Percentiles rank a stretch among this genome's conserved stretches.
phyloP scores from a whole-genome alignment of 1,284 basidiomycete species.

The Heliocybe sulcata region DNA sequence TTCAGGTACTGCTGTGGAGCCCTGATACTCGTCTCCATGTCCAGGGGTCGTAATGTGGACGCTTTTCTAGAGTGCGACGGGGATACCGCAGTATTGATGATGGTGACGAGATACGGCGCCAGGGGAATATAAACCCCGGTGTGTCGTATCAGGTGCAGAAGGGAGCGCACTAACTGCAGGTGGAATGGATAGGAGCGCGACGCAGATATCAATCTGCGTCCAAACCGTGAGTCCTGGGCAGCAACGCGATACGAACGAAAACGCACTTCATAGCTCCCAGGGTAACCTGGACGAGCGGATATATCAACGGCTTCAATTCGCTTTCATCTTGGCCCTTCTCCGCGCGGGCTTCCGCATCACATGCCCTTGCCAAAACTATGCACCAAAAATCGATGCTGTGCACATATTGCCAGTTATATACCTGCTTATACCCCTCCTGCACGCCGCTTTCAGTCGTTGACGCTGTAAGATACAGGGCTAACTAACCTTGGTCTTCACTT shows the following conservation, averaged over 20 bases:
- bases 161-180: constrained; percentile 67
- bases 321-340: constrained; percentile 57
- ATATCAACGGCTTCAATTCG: constrained; percentile 84
- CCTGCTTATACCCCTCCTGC: constrained; percentile 83
- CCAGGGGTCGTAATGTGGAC: constrained; percentile 86
- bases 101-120: constrained; percentile 81
- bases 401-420: constrained; percentile 98
- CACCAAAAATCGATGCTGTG: constrained; percentile 98
- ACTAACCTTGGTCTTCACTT: constrained; percentile 74
- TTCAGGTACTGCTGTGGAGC: constrained; percentile 86
- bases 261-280: constrained; percentile 86
- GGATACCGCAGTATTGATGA: constrained; percentile 76
- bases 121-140: constrained; percentile 89
- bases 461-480: constrained; percentile 14
- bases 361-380: constrained; percentile 80
- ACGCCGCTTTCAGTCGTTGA: constrained; percentile 13
- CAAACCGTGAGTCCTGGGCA: constrained; percentile 10
- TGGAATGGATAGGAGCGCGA: constrained; percentile 79
- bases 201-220: constrained; percentile 71
- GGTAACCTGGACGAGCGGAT: constrained; percentile 92
- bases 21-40: constrained; percentile 84
- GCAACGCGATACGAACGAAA: constrained; percentile 3
- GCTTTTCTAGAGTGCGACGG: constrained; percentile 67
- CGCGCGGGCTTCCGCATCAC: constrained; percentile 48
- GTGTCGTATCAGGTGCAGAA: constrained; percentile 68